phyloP scores from a whole-genome alignment of 345 rosid genomes.

The Salix suchowensis region DNA sequence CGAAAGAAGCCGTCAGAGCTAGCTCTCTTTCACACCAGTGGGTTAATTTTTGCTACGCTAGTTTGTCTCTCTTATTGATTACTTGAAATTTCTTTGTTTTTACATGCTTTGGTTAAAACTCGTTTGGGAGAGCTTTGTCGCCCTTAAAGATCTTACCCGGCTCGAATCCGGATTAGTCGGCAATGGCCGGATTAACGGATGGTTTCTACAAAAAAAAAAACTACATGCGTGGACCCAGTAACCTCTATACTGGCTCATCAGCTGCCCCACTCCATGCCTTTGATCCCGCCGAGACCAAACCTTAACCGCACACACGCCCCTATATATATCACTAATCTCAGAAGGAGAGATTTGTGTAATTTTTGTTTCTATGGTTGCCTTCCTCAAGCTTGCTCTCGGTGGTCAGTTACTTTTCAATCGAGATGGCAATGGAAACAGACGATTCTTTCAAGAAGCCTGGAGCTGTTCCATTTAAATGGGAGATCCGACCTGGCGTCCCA shows the following conservation, averaged over 20 bases:
- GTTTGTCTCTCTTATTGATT: background rate
- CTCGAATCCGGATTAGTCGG: too few relatives aligned
- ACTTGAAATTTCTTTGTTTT: background rate
- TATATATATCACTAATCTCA: constrained; percentile 3
- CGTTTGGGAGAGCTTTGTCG: too few relatives aligned
- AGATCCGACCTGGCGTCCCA: constrained; percentile 95
- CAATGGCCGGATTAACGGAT: too few relatives aligned
- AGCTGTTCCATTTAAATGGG: constrained; percentile 88
- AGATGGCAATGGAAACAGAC: constrained; percentile 38
- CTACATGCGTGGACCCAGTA: constrained; percentile 13
- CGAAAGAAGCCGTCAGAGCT: too few relatives aligned
- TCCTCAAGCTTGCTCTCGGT: background rate
- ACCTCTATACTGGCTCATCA: constrained; percentile 27
- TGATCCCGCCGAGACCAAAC: constrained; percentile 37
- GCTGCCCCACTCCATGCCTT: constrained; percentile 48
- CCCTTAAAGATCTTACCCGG: too few relatives aligned
- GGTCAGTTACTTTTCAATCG: constrained; percentile 1
- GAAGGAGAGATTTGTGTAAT: background rate
- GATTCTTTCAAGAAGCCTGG: constrained; percentile 81
- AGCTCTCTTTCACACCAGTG: too few relatives aligned
- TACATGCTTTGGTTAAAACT: too few relatives aligned
- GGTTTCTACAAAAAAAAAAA: too few relatives aligned
- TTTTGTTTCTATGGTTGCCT: background rate
- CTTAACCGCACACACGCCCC: background rate
- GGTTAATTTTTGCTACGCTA: background rate